A percentile compares a stretch with the other conserved stretches of the same genome.
Evolutionary conservation across 192 early-diverging fungal species (phyloP).

Genomic region (Coemansia sp.): DNA sequence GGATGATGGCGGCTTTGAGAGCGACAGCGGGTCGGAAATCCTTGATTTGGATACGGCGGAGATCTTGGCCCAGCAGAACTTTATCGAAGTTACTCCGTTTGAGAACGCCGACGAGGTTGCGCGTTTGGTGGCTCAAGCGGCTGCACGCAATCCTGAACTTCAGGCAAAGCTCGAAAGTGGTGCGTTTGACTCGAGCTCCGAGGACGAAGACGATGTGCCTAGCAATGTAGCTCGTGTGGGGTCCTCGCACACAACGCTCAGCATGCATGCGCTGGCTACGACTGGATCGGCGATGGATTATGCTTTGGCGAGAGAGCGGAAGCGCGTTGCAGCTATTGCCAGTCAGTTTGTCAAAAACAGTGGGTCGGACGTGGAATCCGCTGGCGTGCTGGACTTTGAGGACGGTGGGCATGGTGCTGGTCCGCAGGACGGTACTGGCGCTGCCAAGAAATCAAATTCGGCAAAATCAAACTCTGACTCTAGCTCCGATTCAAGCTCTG

Average conservation of each 20-base stretch:
- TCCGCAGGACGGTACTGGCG: conserved; percentile 7
- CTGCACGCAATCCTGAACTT: conserved; percentile 20
- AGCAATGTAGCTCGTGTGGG: neutral
- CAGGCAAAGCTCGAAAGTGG: conserved; percentile 45
- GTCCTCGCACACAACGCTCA: too few species aligned
- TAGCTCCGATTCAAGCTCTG: conserved; percentile 6
- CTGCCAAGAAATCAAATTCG: neutral
- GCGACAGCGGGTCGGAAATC: conserved; percentile 27
- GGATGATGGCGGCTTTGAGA: neutral
- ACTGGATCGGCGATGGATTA: conserved; percentile 19
- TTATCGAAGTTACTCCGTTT: conserved; percentile 11
- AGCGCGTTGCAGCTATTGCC: conserved; percentile 34
- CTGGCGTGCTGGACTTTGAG: neutral
- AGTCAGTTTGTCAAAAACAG: conserved; percentile 11
- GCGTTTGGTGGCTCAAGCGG: conserved; percentile 16
- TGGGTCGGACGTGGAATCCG: neutral
- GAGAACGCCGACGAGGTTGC: conserved; percentile 42
- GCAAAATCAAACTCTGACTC: neutral
- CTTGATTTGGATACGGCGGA: conserved; percentile 15
- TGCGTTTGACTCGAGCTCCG: conserved; percentile 41
- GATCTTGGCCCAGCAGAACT: conserved; percentile 5
- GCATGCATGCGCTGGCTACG: too few species aligned
- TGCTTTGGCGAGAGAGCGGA: conserved; percentile 28
- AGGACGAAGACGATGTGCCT: conserved; percentile 9
- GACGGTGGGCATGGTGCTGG: neutral